Base-by-base conservation (phyloP, 2,329 filamentous ascomycete species). In the Tetracladium maxilliforme region DNA sequence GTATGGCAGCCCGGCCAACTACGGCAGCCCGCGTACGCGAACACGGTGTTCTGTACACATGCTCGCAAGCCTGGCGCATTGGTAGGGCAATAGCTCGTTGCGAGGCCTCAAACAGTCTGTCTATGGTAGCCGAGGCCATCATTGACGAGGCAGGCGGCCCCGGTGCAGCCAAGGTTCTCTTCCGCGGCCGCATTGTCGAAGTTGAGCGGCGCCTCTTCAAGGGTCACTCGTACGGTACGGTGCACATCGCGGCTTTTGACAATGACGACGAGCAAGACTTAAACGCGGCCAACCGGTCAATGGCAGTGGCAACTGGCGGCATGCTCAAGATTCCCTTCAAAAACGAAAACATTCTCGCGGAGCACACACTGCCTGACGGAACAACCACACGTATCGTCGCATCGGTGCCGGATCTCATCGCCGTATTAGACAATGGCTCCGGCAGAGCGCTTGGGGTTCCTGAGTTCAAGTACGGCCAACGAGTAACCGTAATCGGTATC, bases 121-220 rank as follows among this genome's bases (percentile, higher is more conserved):
- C 61, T 10, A 56, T 45, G 9, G 62, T 73, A 3, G 65, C 65
- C 1, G 64, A 72, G 43, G 52, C 52, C 4, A 71, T 74, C 30
- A 55, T 74, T 10, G 52, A 61, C 1, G 66, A 70, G 39, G 64
- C 62, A 16, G 68, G 68, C 5, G 69, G 68, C 0, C 36, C 48
- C 0, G 49, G 49, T 5, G 56, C 58, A 0, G 70, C 64, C 2
- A 63, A 54, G 31, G 56, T 74, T 7, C 37, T 76, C n/a, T 74
- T 65, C 49, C 58, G 64, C 29, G 70, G 71, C 15, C 76, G 76
- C 47, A 72, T 76, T 33, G 54, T 70, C 11, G 58, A 58, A 2
- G 69, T 75, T 1, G 61, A 72, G 41, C 50, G 68, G 19, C 54
- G 55, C 2, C 39, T 72, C 21, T 57, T 58, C 33, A 64, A 61